Conservation (phyloP, 2,329 filamentous ascomycete species). For the Fusarium sp. region DNA sequence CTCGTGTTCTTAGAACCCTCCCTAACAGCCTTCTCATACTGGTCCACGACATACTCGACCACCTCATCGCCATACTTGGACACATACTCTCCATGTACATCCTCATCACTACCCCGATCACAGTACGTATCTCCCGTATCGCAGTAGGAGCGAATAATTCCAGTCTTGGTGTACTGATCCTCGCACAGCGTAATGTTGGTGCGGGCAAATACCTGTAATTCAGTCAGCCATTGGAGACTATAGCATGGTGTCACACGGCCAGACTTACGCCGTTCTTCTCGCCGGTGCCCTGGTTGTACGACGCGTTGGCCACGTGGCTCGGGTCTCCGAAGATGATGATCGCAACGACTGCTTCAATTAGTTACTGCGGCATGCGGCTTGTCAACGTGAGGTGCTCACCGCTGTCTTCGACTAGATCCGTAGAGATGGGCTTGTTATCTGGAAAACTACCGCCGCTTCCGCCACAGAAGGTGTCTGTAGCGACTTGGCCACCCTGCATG, state of each 20-base stretch:
- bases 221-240: conserved; percentile 13
- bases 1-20: conserved; percentile 11
- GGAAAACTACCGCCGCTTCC: conserved; percentile 46
- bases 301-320: conserved; percentile 50
- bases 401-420: conserved; percentile 47
- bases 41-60: conserved; percentile 51
- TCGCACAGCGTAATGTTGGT: conserved; percentile 51
- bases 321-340: conserved; percentile 57
- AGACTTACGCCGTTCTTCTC: conserved; percentile 51
- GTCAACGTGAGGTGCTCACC: conserved; percentile 42
- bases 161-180: conserved; percentile 45
- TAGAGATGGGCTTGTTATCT: conserved; percentile 41
- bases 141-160: conserved; percentile 54
- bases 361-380: neutral
- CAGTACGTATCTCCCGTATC: conserved; percentile 57
- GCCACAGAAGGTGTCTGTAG: conserved; percentile 54
- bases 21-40: conserved; percentile 42
- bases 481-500: conserved; percentile 53
- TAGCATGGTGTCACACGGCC: neutral
- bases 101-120: conserved; percentile 46
- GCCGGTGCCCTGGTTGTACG: conserved; percentile 54
- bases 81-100: conserved; percentile 53
- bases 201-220: conserved; percentile 52
- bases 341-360: conserved; percentile 52
- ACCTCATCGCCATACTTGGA: conserved; percentile 50